phyloP scores from a whole-genome alignment of 345 rosid species.

The Populus ilicifolia region DNA sequence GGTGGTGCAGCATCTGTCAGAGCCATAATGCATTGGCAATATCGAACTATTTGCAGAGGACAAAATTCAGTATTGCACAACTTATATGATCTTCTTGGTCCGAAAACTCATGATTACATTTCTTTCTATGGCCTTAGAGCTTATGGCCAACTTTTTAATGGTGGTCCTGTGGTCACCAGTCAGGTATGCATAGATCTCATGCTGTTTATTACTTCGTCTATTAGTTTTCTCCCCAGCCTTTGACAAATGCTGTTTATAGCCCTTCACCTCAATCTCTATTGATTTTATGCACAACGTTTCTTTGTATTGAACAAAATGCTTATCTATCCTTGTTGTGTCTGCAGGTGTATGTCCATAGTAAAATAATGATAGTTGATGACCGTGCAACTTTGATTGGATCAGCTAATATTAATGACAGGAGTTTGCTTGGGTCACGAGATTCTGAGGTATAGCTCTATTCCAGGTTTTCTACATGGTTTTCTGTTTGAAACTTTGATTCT shows the following conservation, averaged over 20 bases:
- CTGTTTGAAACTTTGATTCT: background rate
- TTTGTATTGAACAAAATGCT: background rate
- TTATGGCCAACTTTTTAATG: constrained; percentile 75
- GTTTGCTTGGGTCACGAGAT: constrained; percentile 97
- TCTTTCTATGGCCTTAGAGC: constrained; percentile 95
- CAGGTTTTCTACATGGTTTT: background rate
- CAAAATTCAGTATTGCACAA: constrained; percentile 81
- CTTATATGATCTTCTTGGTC: constrained; percentile 68
- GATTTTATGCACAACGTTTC: background rate
- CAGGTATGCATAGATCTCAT: constrained; percentile 42
- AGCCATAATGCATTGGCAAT: constrained; percentile 99
- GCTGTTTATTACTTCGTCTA: background rate
- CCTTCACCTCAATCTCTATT: background rate
- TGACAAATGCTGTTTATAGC: background rate
- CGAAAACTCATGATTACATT: constrained; percentile 69
- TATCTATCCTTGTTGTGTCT: constrained; percentile 13
- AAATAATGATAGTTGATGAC: constrained; percentile 89
- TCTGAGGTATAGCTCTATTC: constrained; percentile 66
- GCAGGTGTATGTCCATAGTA: constrained; percentile 97
- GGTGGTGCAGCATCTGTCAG: constrained; percentile 96
- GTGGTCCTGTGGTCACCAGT: constrained; percentile 87
- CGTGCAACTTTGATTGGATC: constrained; percentile 70
- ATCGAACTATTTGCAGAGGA: constrained; percentile 94
- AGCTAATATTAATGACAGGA: constrained; percentile 91
- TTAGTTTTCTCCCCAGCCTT: background rate